Base-by-base conservation (phyloP, 208 protist species). In the Kentomonas sorsogonicus region DNA sequence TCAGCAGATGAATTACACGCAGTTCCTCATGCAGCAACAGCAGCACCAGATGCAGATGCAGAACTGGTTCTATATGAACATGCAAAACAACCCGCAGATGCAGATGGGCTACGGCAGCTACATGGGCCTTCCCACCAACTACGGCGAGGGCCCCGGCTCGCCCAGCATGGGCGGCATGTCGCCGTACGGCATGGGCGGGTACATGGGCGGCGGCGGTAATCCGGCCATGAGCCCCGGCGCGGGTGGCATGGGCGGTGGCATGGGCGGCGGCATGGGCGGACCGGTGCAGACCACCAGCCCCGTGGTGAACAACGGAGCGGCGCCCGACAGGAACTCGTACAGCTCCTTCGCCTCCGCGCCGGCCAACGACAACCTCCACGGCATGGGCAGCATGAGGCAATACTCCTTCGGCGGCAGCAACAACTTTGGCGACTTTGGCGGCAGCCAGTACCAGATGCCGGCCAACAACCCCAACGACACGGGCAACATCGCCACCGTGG, bases 191-290 rank as follows among this genome's bases (percentile, higher is more conserved):
- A n/a, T n/a, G n/a, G n/a, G n/a, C n/a, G n/a, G n/a, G n/a, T n/a
- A n/a, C n/a, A n/a, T n/a, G n/a, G n/a, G n/a, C n/a, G n/a, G n/a
- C n/a, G n/a, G n/a, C n/a, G n/a, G 4, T 44, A 30, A 18, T 22
- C 39, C 16, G 34, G 34, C 26, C 4, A 72, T 69, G 66, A 61
- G 66, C 61, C 60, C 59, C 9, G 61, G 65, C 0, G 69, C 60
- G 47, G 72, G 69, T 53, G 58, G 29, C 51, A 68, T 68, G 64
- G 36, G 30, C 39, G 22, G 47, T 48, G 64, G 56, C 20, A 69
- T 69, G 69, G 45, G 56, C 39, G 53, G 25, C 58, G 31, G 20
- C 50, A 66, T 45, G 38, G 54, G 53, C 1, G 30, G 43, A 20
- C 46, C 52, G n/a, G n/a, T n/a, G n/a, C n/a, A n/a, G n/a, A n/a